Evolutionary conservation across 805 yeast species (phyloP), one percentile per base, ranked within the genome.

Genomic region (Spathaspora passalidarum): DNA sequence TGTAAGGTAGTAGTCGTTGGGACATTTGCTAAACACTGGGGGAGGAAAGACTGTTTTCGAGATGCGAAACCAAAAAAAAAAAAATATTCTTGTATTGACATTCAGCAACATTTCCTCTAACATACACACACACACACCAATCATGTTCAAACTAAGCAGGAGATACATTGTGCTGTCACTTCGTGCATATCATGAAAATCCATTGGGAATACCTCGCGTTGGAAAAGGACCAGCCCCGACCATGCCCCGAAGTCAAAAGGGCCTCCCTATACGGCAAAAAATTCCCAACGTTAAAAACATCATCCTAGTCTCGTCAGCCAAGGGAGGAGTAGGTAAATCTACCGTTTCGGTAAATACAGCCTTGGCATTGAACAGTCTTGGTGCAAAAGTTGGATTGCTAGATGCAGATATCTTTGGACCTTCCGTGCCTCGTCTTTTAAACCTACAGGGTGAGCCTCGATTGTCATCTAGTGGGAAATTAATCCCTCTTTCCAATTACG

Each of bases 391-490:
- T 1, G 96, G 96, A 0, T 57, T 88, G 2, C 66, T 88, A 10
- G 96, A 88, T 57, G 86, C 85, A 0, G 96, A 88, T 60, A 73
- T 88, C 7, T 88, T 87, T 64, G 96, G 96, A 0, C 96, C 96
- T 0, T 84, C 91, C 2, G 64, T 88, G 5, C 96, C 96, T 0
- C 81, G 79, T 49, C 68, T 88, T 51, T 69, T 88, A 67, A 78
- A 78, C n/a, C 68, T 88, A 6, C 52, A 67, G 1, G 90, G 91
- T 0, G 92, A 85, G 54, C 94, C 95, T 1, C 57, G 85, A 21
- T 57, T 84, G 10, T 64, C 79, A 0, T 59, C 56, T 2, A 52
- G 54, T 2, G 88, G 89, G 0, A 75, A 76, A 52, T 66, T 88
- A 2, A 57, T 82, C 0, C 96, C 96, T 0, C 62, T 87, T 53